Evolutionary conservation across 2,329 filamentous ascomycete genomes (phyloP).

Genomic region (Penicillium vulpinum): DNA sequence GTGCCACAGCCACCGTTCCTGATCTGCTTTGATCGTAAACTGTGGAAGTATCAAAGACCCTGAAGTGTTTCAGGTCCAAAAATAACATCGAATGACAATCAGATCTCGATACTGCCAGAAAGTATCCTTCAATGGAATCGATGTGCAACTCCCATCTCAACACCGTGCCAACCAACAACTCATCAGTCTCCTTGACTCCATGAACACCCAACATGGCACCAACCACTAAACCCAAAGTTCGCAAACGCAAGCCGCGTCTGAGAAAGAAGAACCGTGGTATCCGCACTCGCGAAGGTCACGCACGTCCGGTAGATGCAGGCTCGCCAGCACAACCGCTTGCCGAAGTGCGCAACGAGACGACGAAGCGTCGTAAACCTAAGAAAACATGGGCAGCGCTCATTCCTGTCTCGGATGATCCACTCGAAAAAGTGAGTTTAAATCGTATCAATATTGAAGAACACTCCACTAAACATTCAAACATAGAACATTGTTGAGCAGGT

Average conservation of each 20-base stretch:
- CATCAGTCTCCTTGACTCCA: neutral
- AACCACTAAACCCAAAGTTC: constrained; percentile 9
- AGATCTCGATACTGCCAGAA: neutral
- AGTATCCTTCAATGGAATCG: neutral
- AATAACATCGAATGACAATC: neutral
- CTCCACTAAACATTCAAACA: constrained; percentile 1
- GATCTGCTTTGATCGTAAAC: constrained; percentile 1
- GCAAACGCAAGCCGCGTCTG: constrained; percentile 3
- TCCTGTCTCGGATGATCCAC: constrained; percentile 25
- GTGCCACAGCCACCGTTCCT: constrained; percentile 1
- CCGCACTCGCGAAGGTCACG: constrained; percentile 3
- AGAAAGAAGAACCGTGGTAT: constrained; percentile 12
- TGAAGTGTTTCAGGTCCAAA: neutral
- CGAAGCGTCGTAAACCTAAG: constrained; percentile 7
- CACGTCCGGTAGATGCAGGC: neutral
- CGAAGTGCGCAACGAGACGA: constrained; percentile 3
- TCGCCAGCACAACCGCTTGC: neutral
- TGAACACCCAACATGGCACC: constrained; percentile 16
- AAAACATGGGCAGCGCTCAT: constrained; percentile 12
- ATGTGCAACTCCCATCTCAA: neutral
- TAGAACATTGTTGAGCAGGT: constrained; percentile 36
- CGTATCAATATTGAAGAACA: neutral
- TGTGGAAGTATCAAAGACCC: constrained; percentile 1
- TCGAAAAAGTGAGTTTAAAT: constrained; percentile 29
- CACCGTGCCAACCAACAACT: neutral